A percentile compares a stretch with the other conserved stretches of the same genome.
phyloP scores from a whole-genome alignment of 495 filamentous ascomycete genomes.

The Neurospora hispaniola region DNA sequence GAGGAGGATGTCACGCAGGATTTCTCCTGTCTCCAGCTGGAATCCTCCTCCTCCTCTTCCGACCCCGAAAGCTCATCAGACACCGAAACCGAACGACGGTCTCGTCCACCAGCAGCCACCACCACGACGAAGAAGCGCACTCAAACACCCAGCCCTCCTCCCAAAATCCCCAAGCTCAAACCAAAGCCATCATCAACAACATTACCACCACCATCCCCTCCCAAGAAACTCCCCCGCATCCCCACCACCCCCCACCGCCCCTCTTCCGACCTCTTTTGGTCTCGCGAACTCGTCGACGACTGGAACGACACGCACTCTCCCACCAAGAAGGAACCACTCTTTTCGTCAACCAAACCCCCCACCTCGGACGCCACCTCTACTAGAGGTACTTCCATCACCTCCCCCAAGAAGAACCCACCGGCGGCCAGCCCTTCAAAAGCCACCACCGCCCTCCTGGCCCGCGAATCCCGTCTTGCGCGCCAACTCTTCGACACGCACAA shows the following conservation, averaged over 20 bases:
- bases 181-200: neutral
- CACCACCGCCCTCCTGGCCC: constrained; percentile 7
- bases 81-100: neutral
- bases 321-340: constrained; percentile 41
- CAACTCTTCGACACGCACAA: constrained; percentile 61
- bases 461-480: constrained; percentile 28
- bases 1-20: constrained; percentile 14
- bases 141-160: constrained; percentile 14
- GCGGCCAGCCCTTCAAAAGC: constrained; percentile 10
- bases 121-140: neutral
- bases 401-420: constrained; percentile 46
- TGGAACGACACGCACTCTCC: constrained; percentile 79
- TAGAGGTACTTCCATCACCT: constrained; percentile 15
- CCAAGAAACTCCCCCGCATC: constrained; percentile 28
- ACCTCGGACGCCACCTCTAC: constrained; percentile 5
- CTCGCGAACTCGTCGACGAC: constrained; percentile 57
- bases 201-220: constrained; percentile 13
- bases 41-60: neutral
- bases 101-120: neutral
- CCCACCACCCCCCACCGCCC: constrained; percentile 44
- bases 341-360: constrained; percentile 16
- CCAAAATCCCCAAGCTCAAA: constrained; percentile 17
- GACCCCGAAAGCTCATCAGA: neutral
- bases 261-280: constrained; percentile 74
- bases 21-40: constrained; percentile 17